phyloP scores from a whole-genome alignment of 192 early-diverging fungal species.

The Mortierella hygrophila region DNA sequence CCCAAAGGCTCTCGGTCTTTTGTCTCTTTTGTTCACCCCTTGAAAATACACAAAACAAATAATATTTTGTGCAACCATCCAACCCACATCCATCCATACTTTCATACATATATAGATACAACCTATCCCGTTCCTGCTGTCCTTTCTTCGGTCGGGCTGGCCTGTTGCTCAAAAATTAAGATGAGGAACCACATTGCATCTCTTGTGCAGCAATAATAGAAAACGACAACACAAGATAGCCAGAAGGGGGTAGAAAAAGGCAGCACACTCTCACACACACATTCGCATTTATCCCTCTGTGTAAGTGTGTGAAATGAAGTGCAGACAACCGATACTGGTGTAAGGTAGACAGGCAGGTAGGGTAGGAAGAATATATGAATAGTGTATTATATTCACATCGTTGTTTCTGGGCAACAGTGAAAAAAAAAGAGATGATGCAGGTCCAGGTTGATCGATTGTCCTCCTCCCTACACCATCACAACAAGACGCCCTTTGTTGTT shows the following conservation, averaged over 20 bases:
- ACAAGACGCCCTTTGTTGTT: not conserved
- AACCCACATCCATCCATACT: not conserved
- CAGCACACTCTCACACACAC: not conserved
- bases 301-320: no score
- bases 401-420: not conserved
- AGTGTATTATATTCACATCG: not conserved
- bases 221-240: not conserved
- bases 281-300: no score
- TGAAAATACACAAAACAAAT: not conserved
- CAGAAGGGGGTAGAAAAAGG: not conserved
- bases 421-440: not conserved
- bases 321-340: no score
- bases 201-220: not conserved
- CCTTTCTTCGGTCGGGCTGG: not conserved
- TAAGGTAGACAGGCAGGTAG: no score
- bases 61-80: slow-evolving; percentile 9
- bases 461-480: not conserved
- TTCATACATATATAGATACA: not conserved
- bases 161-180: not conserved
- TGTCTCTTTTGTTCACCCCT: not conserved
- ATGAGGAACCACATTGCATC: slow-evolving; percentile 1
- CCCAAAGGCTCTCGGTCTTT: not conserved
- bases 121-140: not conserved
- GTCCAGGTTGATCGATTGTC: slow-evolving; percentile 6
- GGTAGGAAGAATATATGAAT: no score